Percentiles rank a stretch among this genome's conserved stretches.
These are phyloP conservation scores for Kluyveromyces sp. DNA, from an alignment of 1,139 yeast species.

Conservation along the genomic window DNA sequence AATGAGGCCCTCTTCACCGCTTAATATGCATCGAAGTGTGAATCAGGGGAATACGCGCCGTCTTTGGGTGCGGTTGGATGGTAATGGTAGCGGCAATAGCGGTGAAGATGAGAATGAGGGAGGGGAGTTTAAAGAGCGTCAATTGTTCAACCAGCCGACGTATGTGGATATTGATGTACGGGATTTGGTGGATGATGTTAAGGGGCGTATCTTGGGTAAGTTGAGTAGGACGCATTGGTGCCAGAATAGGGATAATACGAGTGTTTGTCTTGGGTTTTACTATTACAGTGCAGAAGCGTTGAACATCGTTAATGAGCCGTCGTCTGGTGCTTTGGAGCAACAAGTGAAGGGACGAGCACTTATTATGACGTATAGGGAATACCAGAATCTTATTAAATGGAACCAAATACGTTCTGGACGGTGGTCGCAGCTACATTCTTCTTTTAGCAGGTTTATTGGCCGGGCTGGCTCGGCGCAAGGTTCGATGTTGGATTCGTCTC, in stretches of 20 bases:
- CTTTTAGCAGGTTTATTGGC: constrained; percentile 1
- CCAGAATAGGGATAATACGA: constrained; percentile 20
- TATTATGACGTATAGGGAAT: constrained; percentile 1
- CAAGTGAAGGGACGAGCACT: background rate
- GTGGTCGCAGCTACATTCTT: constrained; percentile 2
- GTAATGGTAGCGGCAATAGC: background rate
- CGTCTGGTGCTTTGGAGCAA: background rate
- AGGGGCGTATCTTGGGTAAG: constrained; percentile 19
- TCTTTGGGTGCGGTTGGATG: constrained; percentile 2
- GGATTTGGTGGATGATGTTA: constrained; percentile 28
- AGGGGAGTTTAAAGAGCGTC: background rate
- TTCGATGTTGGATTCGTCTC: background rate
- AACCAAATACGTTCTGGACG: constrained; percentile 1
- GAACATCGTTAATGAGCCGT: background rate
- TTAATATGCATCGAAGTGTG: background rate
- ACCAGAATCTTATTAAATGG: background rate
- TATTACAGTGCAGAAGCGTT: constrained; percentile 5
- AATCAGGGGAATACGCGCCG: constrained; percentile 1
- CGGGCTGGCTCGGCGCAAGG: background rate
- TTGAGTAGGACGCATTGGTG: constrained; percentile 21
- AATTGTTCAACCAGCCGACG: constrained; percentile 1
- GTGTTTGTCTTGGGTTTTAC: constrained; percentile 24
- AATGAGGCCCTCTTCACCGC: constrained; percentile 2
- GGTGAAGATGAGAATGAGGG: background rate
- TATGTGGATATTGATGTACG: constrained; percentile 18